A percentile compares a stretch with the other conserved stretches of the same genome.
Evolutionary conservation across 306 rosid genomes (phyloP).

Genomic region (Albizia julibrissin): DNA sequence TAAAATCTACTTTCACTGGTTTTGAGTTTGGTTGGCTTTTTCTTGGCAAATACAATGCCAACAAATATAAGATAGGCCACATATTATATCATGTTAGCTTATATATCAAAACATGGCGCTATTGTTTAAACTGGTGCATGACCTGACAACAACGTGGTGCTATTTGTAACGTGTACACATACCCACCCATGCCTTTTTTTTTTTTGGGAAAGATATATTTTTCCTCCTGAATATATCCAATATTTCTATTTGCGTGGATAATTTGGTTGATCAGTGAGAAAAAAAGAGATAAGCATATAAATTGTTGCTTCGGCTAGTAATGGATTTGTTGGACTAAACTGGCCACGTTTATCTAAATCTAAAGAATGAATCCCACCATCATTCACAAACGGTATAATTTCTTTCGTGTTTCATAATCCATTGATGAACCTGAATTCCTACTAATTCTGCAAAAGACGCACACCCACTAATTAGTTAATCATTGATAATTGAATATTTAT

Average conservation of each 20-base stretch:
- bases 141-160: not conserved
- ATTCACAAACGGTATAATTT: not conserved
- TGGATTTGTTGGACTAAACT: not conserved
- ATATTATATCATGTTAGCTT: not conserved
- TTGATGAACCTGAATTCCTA: not conserved
- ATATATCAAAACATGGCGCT: not conserved
- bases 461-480: not conserved
- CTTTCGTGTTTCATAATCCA: not conserved
- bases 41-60: not conserved
- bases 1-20: constrained; percentile 36
- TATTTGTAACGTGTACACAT: not conserved
- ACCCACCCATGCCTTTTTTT: not conserved
- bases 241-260: not conserved
- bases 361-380: not conserved
- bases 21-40: constrained; percentile 37
- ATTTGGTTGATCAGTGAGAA: not conserved
- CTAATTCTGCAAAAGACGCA: not conserved
- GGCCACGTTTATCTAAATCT: not conserved
- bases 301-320: constrained; percentile 13
- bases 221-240: not conserved
- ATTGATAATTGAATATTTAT: no score
- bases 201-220: not conserved
- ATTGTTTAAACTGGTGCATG: not conserved
- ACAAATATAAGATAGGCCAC: not conserved
- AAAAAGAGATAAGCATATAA: not conserved